These are phyloP conservation scores for Saccharomycopsis oosterbeekiorum DNA, from an alignment of 805 yeast genomes.

Conservation along the genomic window DNA sequence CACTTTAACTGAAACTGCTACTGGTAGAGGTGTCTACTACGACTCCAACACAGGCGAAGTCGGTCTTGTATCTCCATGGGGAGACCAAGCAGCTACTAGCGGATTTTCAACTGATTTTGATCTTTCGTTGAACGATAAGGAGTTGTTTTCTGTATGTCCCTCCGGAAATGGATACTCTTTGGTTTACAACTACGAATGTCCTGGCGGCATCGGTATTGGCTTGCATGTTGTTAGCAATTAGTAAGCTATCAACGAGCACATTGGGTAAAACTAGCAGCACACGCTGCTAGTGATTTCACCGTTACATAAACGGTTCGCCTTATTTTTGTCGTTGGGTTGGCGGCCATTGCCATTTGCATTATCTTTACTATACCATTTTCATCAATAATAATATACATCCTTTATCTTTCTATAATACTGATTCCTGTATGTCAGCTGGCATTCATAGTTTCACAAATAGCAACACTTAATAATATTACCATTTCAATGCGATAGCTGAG, in stretches of 20 bases:
- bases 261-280: no score
- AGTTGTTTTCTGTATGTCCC: conserved; percentile 3
- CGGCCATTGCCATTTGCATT: no score
- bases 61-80: conserved; percentile 2
- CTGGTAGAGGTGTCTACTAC: not conserved
- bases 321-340: not conserved
- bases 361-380: no score
- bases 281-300: not conserved
- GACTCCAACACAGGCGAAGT: conserved; percentile 3
- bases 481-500: no score
- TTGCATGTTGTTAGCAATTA: not conserved
- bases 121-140: not conserved
- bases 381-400: not conserved
- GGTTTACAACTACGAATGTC: not conserved
- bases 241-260: not conserved
- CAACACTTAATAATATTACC: not conserved
- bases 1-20: not conserved
- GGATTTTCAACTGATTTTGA: not conserved
- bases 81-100: conserved; percentile 3
- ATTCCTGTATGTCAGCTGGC: not conserved
- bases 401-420: not conserved
- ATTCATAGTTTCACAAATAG: not conserved
- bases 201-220: conserved; percentile 1
- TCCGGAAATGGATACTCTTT: conserved; percentile 3
- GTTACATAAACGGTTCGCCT: not conserved